Evolutionary conservation across 1,284 basidiomycete genomes (phyloP).

Genomic region (Lentinula novae-zelandiae): DNA sequence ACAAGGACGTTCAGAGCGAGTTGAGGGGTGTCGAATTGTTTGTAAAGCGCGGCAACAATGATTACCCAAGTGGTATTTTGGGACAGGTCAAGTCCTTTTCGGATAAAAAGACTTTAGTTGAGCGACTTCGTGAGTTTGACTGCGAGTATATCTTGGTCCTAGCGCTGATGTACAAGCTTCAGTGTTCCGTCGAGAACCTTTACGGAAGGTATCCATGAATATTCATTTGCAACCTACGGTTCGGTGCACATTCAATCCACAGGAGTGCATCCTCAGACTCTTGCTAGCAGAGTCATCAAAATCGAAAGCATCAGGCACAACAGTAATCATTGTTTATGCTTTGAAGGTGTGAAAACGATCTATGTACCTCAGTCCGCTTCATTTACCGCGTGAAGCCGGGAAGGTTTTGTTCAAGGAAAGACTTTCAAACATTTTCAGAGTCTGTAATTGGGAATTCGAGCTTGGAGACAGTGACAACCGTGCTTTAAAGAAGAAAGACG

Average conservation of each 20-base stretch:
- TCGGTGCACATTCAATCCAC: slow-evolving; percentile 51
- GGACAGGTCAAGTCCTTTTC: slow-evolving; percentile 57
- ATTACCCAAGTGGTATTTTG: slow-evolving; percentile 56
- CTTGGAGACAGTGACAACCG: not conserved
- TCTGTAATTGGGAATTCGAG: slow-evolving; percentile 27
- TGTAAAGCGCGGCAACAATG: slow-evolving; percentile 53
- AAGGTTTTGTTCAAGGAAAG: slow-evolving; percentile 41
- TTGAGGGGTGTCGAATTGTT: slow-evolving; percentile 58
- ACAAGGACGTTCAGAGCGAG: slow-evolving; percentile 50
- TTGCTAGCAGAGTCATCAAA: slow-evolving; percentile 45
- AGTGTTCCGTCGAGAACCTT: slow-evolving; percentile 67
- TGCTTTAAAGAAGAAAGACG: too few species aligned
- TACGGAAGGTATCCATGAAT: slow-evolving; percentile 68
- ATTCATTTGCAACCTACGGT: slow-evolving; percentile 47
- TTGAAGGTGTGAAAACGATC: slow-evolving; percentile 32
- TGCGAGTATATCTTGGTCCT: not conserved
- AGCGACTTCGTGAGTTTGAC: slow-evolving; percentile 42
- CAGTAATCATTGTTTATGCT: slow-evolving; percentile 40
- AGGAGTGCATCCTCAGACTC: slow-evolving; percentile 52
- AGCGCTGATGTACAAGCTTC: not conserved
- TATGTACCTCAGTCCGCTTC: not conserved
- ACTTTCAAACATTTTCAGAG: slow-evolving; percentile 47
- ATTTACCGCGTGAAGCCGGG: slow-evolving; percentile 36
- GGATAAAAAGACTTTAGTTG: slow-evolving; percentile 34
- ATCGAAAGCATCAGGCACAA: slow-evolving; percentile 18